These are phyloP conservation scores for Eleusine indica DNA, from an alignment of 176 grass and related monocot genomes.

Conservation along the genomic window DNA sequence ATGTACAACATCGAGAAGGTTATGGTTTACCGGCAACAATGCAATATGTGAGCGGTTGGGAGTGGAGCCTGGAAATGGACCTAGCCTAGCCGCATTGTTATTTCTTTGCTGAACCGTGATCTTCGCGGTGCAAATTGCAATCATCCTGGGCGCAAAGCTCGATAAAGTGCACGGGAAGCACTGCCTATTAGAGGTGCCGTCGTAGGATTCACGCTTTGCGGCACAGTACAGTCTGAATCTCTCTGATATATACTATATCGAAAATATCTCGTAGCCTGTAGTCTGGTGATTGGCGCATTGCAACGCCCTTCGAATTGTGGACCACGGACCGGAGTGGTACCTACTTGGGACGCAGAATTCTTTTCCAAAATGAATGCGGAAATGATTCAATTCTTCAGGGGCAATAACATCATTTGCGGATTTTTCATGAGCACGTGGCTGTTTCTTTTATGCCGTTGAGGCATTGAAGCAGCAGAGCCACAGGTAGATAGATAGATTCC, in stretches of 20 bases:
- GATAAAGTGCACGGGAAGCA: neutral
- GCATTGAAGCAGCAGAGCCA: neutral
- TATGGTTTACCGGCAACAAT: neutral
- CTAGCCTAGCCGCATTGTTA: neutral
- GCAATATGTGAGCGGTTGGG: neutral
- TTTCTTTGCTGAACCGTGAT: neutral
- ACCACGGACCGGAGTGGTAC: neutral
- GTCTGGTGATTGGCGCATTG: neutral
- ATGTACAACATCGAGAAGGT: neutral
- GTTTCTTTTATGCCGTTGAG: neutral
- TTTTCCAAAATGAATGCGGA: neutral
- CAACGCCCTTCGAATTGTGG: neutral
- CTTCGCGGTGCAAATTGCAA: neutral
- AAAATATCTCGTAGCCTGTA: neutral
- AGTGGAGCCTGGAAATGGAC: neutral
- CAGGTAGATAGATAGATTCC: neutral
- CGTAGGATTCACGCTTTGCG: neutral
- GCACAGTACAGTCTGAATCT: neutral
- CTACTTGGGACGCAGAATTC: neutral
- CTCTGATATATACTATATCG: neutral
- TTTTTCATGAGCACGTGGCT: neutral
- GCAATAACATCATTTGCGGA: neutral
- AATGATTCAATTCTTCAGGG: neutral
- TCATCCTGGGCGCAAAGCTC: neutral
- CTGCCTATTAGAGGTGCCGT: neutral